These are phyloP conservation scores for Neurospora africana DNA, from an alignment of 495 filamentous ascomycete genomes.

Conservation along the genomic window DNA sequence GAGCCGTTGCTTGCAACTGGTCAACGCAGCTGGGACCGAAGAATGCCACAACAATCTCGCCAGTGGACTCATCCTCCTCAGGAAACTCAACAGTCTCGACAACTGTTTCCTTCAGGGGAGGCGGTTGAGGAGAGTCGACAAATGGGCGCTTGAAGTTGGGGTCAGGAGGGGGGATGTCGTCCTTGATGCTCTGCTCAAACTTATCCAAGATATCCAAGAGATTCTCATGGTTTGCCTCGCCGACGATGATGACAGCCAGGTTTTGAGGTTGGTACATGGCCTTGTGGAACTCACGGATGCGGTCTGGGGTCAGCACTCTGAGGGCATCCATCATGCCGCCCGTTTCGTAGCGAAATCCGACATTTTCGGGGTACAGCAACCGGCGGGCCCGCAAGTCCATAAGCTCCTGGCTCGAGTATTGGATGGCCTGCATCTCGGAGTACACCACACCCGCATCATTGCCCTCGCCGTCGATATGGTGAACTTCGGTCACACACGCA, in stretches of 20 bases:
- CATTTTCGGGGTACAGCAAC: conserved; percentile 74
- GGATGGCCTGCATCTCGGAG: conserved; percentile 95
- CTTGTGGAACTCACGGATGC: conserved; percentile 84
- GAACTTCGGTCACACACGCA: conserved; percentile 89
- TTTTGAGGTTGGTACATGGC: conserved; percentile 99
- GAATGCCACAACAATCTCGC: conserved; percentile 74
- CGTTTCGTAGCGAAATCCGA: conserved; percentile 93
- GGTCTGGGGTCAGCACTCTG: conserved; percentile 71
- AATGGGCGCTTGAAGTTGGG: conserved; percentile 78
- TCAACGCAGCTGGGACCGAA: conserved; percentile 75
- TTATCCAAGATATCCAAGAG: conserved; percentile 70
- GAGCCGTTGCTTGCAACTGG: conserved; percentile 47
- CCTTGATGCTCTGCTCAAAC: conserved; percentile 79
- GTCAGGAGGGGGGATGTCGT: conserved; percentile 62
- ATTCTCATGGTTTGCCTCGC: conserved; percentile 74
- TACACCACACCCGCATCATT: conserved; percentile 97
- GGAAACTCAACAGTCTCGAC: conserved; percentile 81
- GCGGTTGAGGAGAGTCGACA: conserved; percentile 73
- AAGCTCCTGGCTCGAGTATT: conserved; percentile 71
- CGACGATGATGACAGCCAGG: conserved; percentile 77
- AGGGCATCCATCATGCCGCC: conserved; percentile 93
- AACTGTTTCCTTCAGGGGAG: conserved; percentile 54
- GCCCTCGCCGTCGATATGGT: conserved; percentile 85
- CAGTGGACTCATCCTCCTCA: conserved; percentile 88
- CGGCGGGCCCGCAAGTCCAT: conserved; percentile 72